Evolutionary conservation across 345 rosid species (phyloP), one percentile per base, ranked within the genome.

Genomic region (Reutealis trisperma): DNA sequence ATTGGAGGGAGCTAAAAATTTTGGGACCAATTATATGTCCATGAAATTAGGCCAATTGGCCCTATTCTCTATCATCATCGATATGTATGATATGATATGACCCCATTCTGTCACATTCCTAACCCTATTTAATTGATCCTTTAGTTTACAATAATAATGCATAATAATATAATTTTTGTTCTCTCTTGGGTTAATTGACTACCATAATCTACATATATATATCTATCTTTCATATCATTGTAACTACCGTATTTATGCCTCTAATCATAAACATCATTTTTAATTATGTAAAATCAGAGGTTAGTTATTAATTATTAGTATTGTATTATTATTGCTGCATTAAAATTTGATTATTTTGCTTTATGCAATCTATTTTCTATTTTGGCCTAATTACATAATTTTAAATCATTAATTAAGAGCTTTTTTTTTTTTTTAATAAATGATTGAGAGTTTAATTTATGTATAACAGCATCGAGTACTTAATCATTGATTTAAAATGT

Each of bases 41-140:
- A 65, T 27, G 6, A 37, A 34, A 4, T 51, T 41, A 59, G 54
- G 10, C 21, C 1, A 37, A 18, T 30, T 62, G 42, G 14, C 8
- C 65, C 0, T 47, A 42, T 65, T 66, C 30, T 79, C 69, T 24
- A 68, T 78, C 79, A 62, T 55, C 59, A 47, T 57, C 77, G 1
- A 27, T 27, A 27, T 27, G n/a, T n/a, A n/a, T n/a, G n/a, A n/a
- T n/a, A n/a, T n/a, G 2, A 4, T 41, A 32, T 63, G 69, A 64
- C 59, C 75, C 54, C 67, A 25, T 71, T 44, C 47, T 37, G 6
- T 37, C 6, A 37, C 6, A n/a, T 8, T 14, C 37, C 41, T 22
- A 32, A 58, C 74, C 34, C 65, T 13, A 15, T 75, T 51, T 57
- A 52, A 21, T 62, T 27, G 30, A 27, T 27, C 30, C 30, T 27